A percentile compares a stretch with the other conserved stretches of the same genome.
These are phyloP conservation scores for Heterobasidion annosum DNA, from an alignment of 1,284 basidiomycete species.

Conservation along the genomic window DNA sequence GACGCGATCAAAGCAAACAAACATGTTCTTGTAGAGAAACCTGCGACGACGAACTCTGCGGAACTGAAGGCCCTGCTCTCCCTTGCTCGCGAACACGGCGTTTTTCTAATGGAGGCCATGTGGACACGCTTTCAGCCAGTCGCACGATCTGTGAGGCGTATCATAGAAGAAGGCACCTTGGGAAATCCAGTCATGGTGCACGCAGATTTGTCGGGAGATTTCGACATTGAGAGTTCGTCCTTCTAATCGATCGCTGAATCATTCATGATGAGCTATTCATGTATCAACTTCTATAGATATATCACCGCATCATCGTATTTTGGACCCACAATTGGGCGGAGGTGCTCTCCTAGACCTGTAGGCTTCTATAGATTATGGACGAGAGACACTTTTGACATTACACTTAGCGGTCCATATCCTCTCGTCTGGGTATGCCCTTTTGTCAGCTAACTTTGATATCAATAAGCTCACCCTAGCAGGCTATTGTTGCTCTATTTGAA, in stretches of 20 bases:
- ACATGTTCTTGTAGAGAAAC: constrained; percentile 84
- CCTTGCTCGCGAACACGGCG: constrained; percentile 66
- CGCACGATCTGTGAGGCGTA: constrained; percentile 51
- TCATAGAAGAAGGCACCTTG: constrained; percentile 52
- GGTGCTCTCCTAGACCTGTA: constrained; percentile 82
- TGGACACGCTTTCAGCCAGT: constrained; percentile 78
- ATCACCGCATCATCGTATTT: constrained; percentile 63
- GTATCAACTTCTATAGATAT: constrained; percentile 34
- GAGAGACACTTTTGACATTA: neutral
- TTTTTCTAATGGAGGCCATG: constrained; percentile 88
- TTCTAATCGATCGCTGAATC: neutral
- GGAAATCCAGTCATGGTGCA: constrained; percentile 57
- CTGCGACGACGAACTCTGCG: constrained; percentile 56
- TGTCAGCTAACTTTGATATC: neutral
- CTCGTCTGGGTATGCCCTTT: constrained; percentile 57
- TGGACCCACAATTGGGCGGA: constrained; percentile 77
- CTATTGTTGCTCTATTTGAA: constrained; percentile 74
- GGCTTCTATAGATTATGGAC: constrained; percentile 14
- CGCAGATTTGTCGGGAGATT: constrained; percentile 70
- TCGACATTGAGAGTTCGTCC: constrained; percentile 59
- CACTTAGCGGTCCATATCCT: constrained; percentile 70
- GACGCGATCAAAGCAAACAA: constrained; percentile 76
- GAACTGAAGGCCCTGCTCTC: constrained; percentile 60
- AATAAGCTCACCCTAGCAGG: constrained; percentile 25
- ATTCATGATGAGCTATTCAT: neutral